Percentiles rank a stretch among this genome's conserved stretches.
Evolutionary conservation across 2,329 filamentous ascomycete species (phyloP).

Genomic region (Eutypella sp.): DNA sequence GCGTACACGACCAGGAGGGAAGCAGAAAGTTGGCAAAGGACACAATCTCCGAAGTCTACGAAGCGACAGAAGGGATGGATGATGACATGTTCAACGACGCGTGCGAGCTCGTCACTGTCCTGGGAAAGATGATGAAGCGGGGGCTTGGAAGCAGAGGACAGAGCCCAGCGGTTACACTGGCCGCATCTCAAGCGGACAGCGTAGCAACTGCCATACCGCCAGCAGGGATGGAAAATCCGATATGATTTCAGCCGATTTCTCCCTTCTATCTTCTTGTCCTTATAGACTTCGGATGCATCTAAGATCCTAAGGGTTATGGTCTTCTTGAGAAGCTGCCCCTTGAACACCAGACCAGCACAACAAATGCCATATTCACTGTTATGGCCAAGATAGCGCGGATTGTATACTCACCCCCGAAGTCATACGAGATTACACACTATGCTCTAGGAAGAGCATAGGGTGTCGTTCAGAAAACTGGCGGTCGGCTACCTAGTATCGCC

Average conservation of each 20-base stretch:
- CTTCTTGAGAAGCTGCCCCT: no score
- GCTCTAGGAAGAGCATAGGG: no score
- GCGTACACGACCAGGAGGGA: constrained; percentile 72
- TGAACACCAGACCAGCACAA: no score
- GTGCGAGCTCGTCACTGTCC: constrained; percentile 76
- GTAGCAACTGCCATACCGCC: constrained; percentile 15
- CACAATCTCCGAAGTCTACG: constrained; percentile 86
- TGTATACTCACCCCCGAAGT: no score
- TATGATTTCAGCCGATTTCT: constrained; percentile 6
- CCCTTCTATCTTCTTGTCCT: background rate
- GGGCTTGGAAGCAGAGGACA: constrained; percentile 39
- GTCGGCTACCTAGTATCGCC: no score
- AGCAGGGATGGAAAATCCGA: constrained; percentile 19
- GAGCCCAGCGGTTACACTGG: constrained; percentile 13
- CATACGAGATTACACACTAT: no score
- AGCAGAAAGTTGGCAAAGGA: constrained; percentile 73
- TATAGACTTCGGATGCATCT: background rate
- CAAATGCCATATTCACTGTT: no score
- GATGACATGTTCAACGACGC: constrained; percentile 94
- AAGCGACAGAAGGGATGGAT: constrained; percentile 85
- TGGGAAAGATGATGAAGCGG: constrained; percentile 85
- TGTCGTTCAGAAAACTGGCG: no score
- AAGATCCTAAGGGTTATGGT: no score
- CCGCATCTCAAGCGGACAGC: constrained; percentile 14
- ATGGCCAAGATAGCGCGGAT: no score